phyloP scores from a whole-genome alignment of 1,284 basidiomycete species.

The Cryptococcus sp. region DNA sequence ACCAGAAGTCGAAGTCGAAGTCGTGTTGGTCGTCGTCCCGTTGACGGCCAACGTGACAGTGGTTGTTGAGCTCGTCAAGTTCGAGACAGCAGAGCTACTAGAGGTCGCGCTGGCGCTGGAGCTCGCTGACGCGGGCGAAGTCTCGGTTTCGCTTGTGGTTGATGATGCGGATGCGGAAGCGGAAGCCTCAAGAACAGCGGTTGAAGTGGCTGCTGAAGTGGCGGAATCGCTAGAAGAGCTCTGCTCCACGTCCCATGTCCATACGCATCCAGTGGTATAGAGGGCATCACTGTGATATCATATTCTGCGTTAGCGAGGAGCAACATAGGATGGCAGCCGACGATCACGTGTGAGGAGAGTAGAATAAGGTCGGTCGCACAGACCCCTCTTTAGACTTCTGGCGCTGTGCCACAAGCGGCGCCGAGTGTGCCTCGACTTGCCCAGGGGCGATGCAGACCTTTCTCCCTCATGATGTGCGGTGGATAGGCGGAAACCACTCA shows the following conservation, averaged over 20 bases:
- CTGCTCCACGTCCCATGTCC: slow-evolving; percentile 35
- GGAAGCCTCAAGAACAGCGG: slow-evolving; percentile 2
- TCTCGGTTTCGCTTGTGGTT: not conserved
- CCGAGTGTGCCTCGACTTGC: not conserved
- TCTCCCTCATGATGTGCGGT: slow-evolving; percentile 2
- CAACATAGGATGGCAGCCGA: too few species aligned
- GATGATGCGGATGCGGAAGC: not conserved
- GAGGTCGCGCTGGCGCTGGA: not conserved
- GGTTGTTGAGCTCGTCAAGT: not conserved
- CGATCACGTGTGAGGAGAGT: too few species aligned
- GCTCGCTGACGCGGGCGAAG: not conserved
- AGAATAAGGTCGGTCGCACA: too few species aligned
- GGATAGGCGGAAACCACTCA: slow-evolving; percentile 18
- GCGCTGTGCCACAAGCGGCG: not conserved
- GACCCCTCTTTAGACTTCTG: not conserved
- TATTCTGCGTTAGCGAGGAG: too few species aligned
- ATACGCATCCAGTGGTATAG: slow-evolving; percentile 38
- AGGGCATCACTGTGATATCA: slow-evolving; percentile 20
- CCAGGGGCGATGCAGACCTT: not conserved
- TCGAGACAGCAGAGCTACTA: slow-evolving; percentile 3
- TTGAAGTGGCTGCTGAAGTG: slow-evolving; percentile 2
- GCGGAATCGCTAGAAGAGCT: slow-evolving; percentile 3
- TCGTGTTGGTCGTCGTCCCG: slow-evolving; percentile 2
- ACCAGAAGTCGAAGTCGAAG: slow-evolving; percentile 6
- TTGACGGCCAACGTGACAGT: slow-evolving; percentile 1